Evolutionary conservation across 2,329 filamentous ascomycete species (phyloP), one percentile per base, ranked within the genome.

Genomic region (Pezicula carpinea): DNA sequence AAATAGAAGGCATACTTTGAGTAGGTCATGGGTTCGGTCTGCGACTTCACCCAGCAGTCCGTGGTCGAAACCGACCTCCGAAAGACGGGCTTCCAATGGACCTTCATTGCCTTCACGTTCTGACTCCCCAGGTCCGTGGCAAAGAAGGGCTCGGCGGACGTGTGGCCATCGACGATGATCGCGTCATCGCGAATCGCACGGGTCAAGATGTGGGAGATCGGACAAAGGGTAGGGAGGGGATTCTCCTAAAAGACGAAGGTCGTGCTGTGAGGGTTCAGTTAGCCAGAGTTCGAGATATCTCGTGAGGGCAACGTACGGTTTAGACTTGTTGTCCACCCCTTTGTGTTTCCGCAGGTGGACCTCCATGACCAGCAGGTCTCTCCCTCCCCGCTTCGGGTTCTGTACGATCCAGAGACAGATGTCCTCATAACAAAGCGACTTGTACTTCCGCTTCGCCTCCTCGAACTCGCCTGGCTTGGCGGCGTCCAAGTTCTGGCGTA

Each of bases 61-160:
- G 14, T 26, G 3, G 43, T 45, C 35, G 6, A 39, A 26, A 55
- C 39, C 31, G 48, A 54, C 45, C 15, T 48, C 2, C 49, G 49
- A 31, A 60, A 60, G 40, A 59, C 40, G 6, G 46, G 46, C 47
- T 60, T 59, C 55, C 38, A 59, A 31, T 56, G 41, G 4, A 60
- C 49, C 44, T 51, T 52, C 4, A 57, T 47, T 11, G 48, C 49
- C 22, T 47, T 53, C 14, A 53, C 45, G 3, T 36, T 19, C 33
- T 50, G 17, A 36, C n/a, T n/a, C n/a, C n/a, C n/a, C n/a, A 57
- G 43, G 43, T 57, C 23, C 14, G 41, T 57, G 2, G 41, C 14
- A 22, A 57, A 58, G 44, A 59, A 58, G 19, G 53, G 50, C 35
- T 51, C 38, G 29, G 54, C 47, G 8, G 54, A 46, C 15, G 40